Evolutionary conservation across 2,329 filamentous ascomycete species (phyloP).

Genomic region (Emericellopsis atlantica): DNA sequence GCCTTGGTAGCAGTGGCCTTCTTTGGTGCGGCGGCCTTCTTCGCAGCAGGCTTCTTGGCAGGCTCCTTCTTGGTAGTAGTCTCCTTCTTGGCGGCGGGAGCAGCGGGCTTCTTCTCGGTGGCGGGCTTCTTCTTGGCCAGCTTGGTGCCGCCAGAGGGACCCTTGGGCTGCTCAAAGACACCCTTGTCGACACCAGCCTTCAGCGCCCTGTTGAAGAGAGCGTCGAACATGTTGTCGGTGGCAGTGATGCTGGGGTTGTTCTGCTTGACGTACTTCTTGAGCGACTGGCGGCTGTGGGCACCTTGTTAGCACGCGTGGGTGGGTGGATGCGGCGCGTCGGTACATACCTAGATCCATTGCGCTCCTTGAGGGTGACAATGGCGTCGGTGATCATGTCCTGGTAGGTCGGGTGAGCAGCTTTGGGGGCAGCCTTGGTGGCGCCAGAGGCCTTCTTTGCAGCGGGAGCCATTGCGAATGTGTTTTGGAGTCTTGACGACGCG

Average conservation of each 20-base stretch:
- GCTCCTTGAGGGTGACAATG: slow-evolving; percentile 50
- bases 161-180: slow-evolving; percentile 82
- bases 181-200: slow-evolving; percentile 75
- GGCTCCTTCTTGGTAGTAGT: slow-evolving; percentile 14
- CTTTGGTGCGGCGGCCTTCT: slow-evolving; percentile 21
- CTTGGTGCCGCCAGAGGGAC: slow-evolving; percentile 83
- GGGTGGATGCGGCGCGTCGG: too few relatives aligned
- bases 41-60: slow-evolving; percentile 15
- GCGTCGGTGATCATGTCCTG: slow-evolving; percentile 55
- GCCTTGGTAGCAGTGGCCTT: slow-evolving; percentile 36
- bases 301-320: too few relatives aligned
- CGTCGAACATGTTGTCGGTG: slow-evolving; percentile 46
- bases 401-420: slow-evolving; percentile 42
- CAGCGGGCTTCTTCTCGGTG: slow-evolving; percentile 20
- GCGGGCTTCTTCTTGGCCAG: slow-evolving; percentile 63
- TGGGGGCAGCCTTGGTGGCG: slow-evolving; percentile 24
- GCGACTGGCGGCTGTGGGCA: slow-evolving; percentile 35
- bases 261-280: slow-evolving; percentile 49
- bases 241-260: slow-evolving; percentile 34
- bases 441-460: slow-evolving; percentile 37
- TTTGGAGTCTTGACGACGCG: slow-evolving; percentile 9
- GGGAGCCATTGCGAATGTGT: slow-evolving; percentile 38
- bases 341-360: slow-evolving; percentile 34
- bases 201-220: slow-evolving; percentile 78
- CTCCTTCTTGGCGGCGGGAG: slow-evolving; percentile 45